These are phyloP conservation scores for Mycena crocata DNA, from an alignment of 768 basidiomycete species.

Conservation along the genomic window DNA sequence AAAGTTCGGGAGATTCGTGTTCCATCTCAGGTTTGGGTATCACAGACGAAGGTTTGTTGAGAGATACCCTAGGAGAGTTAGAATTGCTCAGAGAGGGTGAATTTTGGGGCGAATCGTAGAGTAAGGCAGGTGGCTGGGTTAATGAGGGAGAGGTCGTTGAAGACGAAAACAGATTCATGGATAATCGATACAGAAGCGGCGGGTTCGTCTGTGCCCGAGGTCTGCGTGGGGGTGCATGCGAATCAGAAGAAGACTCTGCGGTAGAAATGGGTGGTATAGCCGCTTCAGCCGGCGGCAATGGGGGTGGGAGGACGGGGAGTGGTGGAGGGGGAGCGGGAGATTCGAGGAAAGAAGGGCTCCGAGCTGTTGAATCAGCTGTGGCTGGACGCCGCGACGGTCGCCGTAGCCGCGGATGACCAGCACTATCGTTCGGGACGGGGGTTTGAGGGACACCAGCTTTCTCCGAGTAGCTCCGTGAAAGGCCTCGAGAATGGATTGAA, in stretches of 20 bases:
- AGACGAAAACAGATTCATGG: conserved; percentile 69
- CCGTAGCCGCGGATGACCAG: conserved; percentile 35
- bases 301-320: conserved; percentile 27
- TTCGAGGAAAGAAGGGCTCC: conserved; percentile 42
- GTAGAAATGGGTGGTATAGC: background rate
- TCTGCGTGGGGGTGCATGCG: conserved; percentile 39
- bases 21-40: conserved; percentile 63
- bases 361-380: conserved; percentile 55
- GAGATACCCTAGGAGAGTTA: conserved; percentile 58
- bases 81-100: conserved; percentile 37
- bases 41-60: conserved; percentile 55
- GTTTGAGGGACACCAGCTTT: conserved; percentile 36
- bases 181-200: conserved; percentile 76
- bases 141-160: conserved; percentile 43
- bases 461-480: conserved; percentile 61
- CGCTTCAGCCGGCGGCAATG: conserved; percentile 21
- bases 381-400: conserved; percentile 47
- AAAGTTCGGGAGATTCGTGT: conserved; percentile 78
- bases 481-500: conserved; percentile 42
- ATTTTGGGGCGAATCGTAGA: conserved; percentile 29
- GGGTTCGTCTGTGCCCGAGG: conserved; percentile 71
- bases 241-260: conserved; percentile 10
- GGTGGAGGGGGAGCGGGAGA: conserved; percentile 36
- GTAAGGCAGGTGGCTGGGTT: conserved; percentile 15
- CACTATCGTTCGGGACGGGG: conserved; percentile 17